Evolutionary conservation across 2,329 filamentous ascomycete species (phyloP).

Genomic region (Scortechinia acanthostroma): DNA sequence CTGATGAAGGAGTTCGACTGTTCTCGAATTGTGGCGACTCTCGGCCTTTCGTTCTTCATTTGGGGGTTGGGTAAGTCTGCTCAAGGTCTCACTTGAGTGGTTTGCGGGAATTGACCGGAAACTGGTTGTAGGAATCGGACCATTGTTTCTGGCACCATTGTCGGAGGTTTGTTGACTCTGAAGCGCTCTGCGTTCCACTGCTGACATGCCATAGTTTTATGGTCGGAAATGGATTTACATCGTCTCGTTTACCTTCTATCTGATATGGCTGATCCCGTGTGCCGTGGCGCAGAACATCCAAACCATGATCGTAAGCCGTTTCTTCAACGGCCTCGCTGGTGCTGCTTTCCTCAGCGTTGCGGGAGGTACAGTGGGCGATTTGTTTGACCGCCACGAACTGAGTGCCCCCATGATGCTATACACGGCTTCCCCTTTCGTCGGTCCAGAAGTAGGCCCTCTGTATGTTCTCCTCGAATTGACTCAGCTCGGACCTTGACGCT

Average conservation of each 20-base stretch:
- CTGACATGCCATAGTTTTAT: conserved; percentile 52
- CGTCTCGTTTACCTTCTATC: conserved; percentile 64
- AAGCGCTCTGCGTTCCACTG: conserved; percentile 1
- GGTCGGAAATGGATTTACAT: conserved; percentile 78
- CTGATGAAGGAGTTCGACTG: conserved; percentile 69
- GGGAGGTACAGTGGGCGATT: conserved; percentile 77
- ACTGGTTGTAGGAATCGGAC: conserved; percentile 38
- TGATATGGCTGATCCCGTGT: conserved; percentile 75
- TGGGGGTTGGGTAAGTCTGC: conserved; percentile 51
- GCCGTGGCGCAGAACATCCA: conserved; percentile 76
- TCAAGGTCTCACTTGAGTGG: no score
- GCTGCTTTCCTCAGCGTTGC: conserved; percentile 67
- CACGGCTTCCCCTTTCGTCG: conserved; percentile 55
- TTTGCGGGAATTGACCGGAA: background rate
- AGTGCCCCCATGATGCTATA: conserved; percentile 80
- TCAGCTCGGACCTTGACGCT: background rate
- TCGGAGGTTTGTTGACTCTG: conserved; percentile 36
- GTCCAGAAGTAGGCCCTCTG: conserved; percentile 51
- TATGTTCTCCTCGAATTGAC: background rate
- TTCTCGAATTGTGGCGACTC: conserved; percentile 65
- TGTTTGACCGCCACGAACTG: conserved; percentile 64
- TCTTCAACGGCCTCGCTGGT: conserved; percentile 69
- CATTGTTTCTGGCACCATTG: conserved; percentile 54
- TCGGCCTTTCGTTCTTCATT: conserved; percentile 79
- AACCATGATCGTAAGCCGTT: conserved; percentile 72